Conservation (phyloP, 176 grass and related monocot genomes). For the Zoysia japonica region DNA sequence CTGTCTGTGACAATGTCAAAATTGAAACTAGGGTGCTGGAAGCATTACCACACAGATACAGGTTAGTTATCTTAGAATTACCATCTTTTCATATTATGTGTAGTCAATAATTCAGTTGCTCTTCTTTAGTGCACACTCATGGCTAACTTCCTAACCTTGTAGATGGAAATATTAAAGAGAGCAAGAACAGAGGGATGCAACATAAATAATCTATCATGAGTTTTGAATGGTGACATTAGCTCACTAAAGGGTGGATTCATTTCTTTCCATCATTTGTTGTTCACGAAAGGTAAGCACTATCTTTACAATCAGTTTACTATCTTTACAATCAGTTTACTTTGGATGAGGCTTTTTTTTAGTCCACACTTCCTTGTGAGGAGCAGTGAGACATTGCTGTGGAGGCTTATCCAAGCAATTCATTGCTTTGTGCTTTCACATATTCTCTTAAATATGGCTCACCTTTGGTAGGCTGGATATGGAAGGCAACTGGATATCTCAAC, state of each 20-base stretch:
- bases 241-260: constrained; percentile 2
- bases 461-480: not conserved
- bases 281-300: constrained; percentile 16
- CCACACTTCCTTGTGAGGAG: not conserved
- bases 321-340: not conserved
- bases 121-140: constrained; percentile 7
- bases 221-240: not conserved
- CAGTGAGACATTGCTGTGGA: not conserved
- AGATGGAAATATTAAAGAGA: constrained; percentile 54
- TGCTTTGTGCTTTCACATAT: constrained; percentile 12
- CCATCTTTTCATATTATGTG: not conserved
- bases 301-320: not conserved
- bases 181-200: constrained; percentile 29
- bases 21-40: constrained; percentile 65
- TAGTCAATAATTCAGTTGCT: constrained; percentile 2
- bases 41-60: constrained; percentile 75
- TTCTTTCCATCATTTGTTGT: constrained; percentile 7
- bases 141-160: not conserved
- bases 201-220: constrained; percentile 39
- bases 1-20: constrained; percentile 40
- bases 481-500: not conserved
- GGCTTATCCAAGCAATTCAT: not conserved
- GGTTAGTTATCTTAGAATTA: constrained; percentile 49
- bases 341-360: not conserved
- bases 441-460: not conserved